Evolutionary conservation across 2,329 filamentous ascomycete genomes (phyloP).

Genomic region (Aaosphaeria pasadenensis): DNA sequence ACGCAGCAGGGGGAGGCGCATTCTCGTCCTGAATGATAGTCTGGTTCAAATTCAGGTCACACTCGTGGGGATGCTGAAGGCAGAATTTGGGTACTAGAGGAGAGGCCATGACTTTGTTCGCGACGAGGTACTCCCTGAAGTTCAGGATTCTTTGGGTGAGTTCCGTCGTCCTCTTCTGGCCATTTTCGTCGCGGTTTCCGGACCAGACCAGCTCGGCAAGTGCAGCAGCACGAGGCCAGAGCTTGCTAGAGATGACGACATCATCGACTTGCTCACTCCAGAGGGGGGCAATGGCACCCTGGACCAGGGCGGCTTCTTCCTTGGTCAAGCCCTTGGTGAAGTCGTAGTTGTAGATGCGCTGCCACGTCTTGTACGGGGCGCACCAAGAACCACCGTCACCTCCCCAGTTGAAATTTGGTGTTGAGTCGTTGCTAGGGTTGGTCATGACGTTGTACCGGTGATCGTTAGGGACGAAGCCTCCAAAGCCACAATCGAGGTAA

Average conservation of each 20-base stretch:
- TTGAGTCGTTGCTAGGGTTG: constrained; percentile 46
- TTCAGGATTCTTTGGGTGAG: constrained; percentile 58
- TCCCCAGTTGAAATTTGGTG: constrained; percentile 54
- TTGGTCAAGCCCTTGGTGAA: constrained; percentile 51
- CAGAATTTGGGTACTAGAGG: constrained; percentile 58
- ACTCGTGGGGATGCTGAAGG: constrained; percentile 56
- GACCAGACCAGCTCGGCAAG: constrained; percentile 56
- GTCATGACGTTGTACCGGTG: constrained; percentile 53
- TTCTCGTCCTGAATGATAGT: constrained; percentile 21
- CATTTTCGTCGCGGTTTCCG: constrained; percentile 50
- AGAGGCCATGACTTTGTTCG: constrained; percentile 51
- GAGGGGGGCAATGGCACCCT: constrained; percentile 52
- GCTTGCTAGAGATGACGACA: constrained; percentile 47
- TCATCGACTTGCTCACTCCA: constrained; percentile 58
- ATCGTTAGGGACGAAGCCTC: constrained; percentile 56
- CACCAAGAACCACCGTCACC: constrained; percentile 57
- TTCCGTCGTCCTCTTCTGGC: constrained; percentile 51
- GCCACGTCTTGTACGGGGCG: constrained; percentile 59
- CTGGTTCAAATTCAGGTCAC: constrained; percentile 55
- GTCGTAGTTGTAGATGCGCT: constrained; percentile 59
- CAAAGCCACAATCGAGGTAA: constrained; percentile 57
- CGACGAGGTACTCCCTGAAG: constrained; percentile 59
- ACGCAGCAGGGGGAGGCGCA: too few species aligned
- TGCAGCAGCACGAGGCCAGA: constrained; percentile 58
- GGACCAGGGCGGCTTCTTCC: constrained; percentile 46